These are phyloP conservation scores for Daldinia concentrica DNA, from an alignment of 495 filamentous ascomycete species.

Conservation along the genomic window DNA sequence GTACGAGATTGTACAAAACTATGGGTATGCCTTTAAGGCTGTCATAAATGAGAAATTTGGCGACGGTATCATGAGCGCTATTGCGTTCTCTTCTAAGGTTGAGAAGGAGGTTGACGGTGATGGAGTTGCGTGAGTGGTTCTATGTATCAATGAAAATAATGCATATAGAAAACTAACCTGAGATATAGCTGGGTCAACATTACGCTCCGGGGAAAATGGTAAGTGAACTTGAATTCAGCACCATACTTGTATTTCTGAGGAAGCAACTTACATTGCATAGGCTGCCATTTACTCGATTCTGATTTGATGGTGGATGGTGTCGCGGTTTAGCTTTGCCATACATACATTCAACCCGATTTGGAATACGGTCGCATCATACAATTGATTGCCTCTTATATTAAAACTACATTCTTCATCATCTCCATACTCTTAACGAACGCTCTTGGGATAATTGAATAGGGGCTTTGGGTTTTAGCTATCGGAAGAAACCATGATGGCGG, in stretches of 20 bases:
- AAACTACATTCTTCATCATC: neutral
- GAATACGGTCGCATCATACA: neutral
- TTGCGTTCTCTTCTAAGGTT: constrained; percentile 90
- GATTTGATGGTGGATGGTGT: constrained; percentile 7
- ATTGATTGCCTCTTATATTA: neutral
- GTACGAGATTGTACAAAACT: constrained; percentile 98
- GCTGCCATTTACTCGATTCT: constrained; percentile 73
- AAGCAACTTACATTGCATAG: constrained; percentile 48
- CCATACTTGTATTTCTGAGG: neutral
- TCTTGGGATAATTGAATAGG: neutral
- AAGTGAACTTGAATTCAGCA: constrained; percentile 46
- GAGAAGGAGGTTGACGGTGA: constrained; percentile 93
- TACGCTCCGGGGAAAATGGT: constrained; percentile 95
- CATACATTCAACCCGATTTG: neutral
- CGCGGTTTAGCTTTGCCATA: neutral
- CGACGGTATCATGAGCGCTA: constrained; percentile 98
- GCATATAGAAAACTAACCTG: constrained; percentile 46
- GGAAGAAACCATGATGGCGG: neutral
- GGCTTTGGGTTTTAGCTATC: no score
- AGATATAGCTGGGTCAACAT: constrained; percentile 83
- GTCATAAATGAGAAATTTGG: constrained; percentile 99
- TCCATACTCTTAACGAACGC: neutral
- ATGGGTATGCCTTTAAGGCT: constrained; percentile 96
- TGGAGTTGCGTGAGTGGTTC: constrained; percentile 58
- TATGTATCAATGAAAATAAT: neutral